phyloP scores from a whole-genome alignment of 1,284 basidiomycete species.

The Mycosarcoma maydis region DNA sequence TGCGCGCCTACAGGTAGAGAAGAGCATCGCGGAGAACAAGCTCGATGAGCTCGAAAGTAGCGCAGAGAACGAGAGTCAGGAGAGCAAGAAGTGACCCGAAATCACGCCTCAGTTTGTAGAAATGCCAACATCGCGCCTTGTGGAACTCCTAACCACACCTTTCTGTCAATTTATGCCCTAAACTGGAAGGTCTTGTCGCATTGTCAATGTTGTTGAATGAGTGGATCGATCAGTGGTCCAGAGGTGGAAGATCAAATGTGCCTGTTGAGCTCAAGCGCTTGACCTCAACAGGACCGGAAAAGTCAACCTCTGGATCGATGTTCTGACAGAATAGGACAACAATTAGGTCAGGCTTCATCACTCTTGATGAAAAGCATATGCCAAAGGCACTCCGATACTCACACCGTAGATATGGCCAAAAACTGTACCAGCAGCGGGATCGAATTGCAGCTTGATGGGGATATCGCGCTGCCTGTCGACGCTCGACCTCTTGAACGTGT shows the following conservation, averaged over 20 bases:
- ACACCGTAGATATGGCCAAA: slow-evolving; percentile 56
- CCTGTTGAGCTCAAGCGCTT: slow-evolving; percentile 29
- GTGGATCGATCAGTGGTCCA: slow-evolving; percentile 23
- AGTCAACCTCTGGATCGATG: slow-evolving; percentile 44
- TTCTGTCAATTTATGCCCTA: not conserved
- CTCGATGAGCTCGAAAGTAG: slow-evolving; percentile 42
- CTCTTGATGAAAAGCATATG: not conserved
- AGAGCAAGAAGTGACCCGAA: slow-evolving; percentile 28
- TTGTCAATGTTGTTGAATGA: too few relatives aligned
- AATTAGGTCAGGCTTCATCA: not conserved
- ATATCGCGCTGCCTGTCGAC: slow-evolving; percentile 29
- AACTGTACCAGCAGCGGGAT: slow-evolving; percentile 44
- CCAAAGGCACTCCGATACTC: too few relatives aligned
- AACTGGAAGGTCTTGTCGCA: not conserved
- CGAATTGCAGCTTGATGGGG: slow-evolving; percentile 49
- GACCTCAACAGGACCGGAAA: slow-evolving; percentile 34
- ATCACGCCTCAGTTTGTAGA: too few relatives aligned
- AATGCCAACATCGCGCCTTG: not conserved
- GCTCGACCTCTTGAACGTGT: slow-evolving; percentile 31
- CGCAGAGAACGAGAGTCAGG: slow-evolving; percentile 18
- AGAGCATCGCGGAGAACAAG: slow-evolving; percentile 32
- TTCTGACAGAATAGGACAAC: slow-evolving; percentile 4
- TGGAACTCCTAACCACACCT: not conserved
- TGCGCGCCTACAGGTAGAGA: slow-evolving; percentile 44
- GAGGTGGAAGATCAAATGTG: slow-evolving; percentile 30